Evolutionary conservation across 148 eudicot species (phyloP), one percentile per base, ranked within the genome.

Genomic region (Cornus suecica): DNA sequence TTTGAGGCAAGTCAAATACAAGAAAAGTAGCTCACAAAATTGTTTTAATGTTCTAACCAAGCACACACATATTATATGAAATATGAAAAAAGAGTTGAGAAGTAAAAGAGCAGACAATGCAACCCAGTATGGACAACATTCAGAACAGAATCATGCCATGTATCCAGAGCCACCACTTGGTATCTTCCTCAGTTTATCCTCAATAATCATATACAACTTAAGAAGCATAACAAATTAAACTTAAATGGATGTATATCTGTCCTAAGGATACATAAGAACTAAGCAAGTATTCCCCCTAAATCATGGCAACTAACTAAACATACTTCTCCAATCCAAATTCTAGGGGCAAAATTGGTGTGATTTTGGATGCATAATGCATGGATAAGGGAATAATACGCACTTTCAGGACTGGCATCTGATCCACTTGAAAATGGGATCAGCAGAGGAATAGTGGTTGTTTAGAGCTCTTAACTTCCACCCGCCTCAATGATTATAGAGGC

Each of bases 1-100:
- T 16, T 27, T 28, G 31, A 56, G 61, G 31, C 16, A 78, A 66
- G 28, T 28, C 71, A 28, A 77, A 28, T 22, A 8, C 73, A 28
- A 27, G 67, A 48, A 10, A 10, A 63, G 65, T 29, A 15, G 3
- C 22, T 26, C 60, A 37, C 22, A n/a, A 69, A 51, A 20, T 27
- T 32, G 42, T 26, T 10, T 65, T n/a, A 22, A 51, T 16, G 60
- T 23, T 29, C 13, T 30, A 11, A 23, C 65, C 64, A 18, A 26
- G 10, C 32, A 23, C 31, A 16, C 31, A 54, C 26, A n/a, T n/a
- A n/a, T n/a, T n/a, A n/a, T n/a, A n/a, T n/a, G n/a, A n/a, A n/a
- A 45, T 15, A 54, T 20, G 16, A 54, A 54, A 54, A 14, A 54
- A 9, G 61, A 54, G 16, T 54, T 15, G n/a, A 15, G 2, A 54